Evolutionary conservation across 2,329 filamentous ascomycete genomes (phyloP).

Genomic region (Cucurbitaria berberidis): DNA sequence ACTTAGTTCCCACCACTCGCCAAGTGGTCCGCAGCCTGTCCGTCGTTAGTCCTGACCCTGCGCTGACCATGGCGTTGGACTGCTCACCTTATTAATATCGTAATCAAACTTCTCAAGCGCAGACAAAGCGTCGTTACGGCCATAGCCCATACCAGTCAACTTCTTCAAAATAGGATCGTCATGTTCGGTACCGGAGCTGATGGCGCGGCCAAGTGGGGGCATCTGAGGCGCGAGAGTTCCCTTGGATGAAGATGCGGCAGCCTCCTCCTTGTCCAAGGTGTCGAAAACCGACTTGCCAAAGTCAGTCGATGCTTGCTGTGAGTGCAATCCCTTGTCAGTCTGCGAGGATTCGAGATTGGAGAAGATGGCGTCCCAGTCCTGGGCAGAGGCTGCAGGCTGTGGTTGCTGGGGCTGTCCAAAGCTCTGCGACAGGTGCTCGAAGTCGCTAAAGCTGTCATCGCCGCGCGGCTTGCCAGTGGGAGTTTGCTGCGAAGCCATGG

Average conservation of each 20-base stretch:
- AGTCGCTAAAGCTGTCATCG: slow-evolving; percentile 58
- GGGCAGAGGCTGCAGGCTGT: slow-evolving; percentile 54
- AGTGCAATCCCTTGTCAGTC: slow-evolving; percentile 38
- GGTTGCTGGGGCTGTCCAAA: slow-evolving; percentile 49
- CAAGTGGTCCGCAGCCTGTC: slow-evolving; percentile 45
- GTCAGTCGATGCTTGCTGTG: slow-evolving; percentile 43
- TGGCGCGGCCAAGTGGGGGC: slow-evolving; percentile 67
- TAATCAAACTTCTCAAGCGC: slow-evolving; percentile 96
- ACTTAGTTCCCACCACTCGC: slow-evolving; percentile 29
- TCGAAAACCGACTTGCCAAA: slow-evolving; percentile 47
- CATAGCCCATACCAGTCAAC: slow-evolving; percentile 87
- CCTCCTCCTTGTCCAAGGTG: slow-evolving; percentile 43
- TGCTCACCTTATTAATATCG: slow-evolving; percentile 83
- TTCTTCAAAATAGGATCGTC: slow-evolving; percentile 93
- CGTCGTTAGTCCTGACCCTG: slow-evolving; percentile 22
- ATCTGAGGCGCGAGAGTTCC: slow-evolving; percentile 27
- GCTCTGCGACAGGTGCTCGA: slow-evolving; percentile 53
- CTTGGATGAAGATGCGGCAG: slow-evolving; percentile 39
- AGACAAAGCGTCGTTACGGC: slow-evolving; percentile 71
- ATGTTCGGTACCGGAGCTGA: slow-evolving; percentile 76
- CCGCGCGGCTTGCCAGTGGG: slow-evolving; percentile 46
- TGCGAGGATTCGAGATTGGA: slow-evolving; percentile 70
- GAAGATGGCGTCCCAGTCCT: slow-evolving; percentile 97
- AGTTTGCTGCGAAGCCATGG: slow-evolving; percentile 53
- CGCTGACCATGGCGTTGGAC: not conserved